Evolutionary conservation across 371 early-diverging fungal species (phyloP), one percentile per base, ranked within the genome.

Genomic region (Mucor circinelloides): DNA sequence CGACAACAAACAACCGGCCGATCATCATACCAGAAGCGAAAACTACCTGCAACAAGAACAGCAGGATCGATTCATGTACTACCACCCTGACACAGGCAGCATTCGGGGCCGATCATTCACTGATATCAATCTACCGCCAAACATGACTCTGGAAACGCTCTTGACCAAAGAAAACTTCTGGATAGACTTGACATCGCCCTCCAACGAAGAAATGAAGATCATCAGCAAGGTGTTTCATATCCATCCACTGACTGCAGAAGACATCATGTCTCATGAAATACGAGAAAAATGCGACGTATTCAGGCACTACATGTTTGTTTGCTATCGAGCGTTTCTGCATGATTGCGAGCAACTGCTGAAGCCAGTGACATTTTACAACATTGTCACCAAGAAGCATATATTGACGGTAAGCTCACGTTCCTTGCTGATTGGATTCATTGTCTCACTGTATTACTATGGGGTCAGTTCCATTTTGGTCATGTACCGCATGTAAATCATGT

Each of bases 241-340:
- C 19, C 89, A 96, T 72, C 95, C 97, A 23, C 77, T 97, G 10
- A 97, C 95, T 1, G 87, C 87, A n/a, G 97, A 97, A 75, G 96
- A 96, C 66, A 93, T 96, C 52, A 78, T 91, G 75, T 89, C 89
- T 25, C 89, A 95, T 63, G 97, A 96, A 64, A 90, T 83, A 1
- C 84, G 96, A 1, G 96, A 96, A 75, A 96, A 98, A 68, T 94
- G 93, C 73, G 97, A 98, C 76, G 78, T 92, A 54, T 96, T 94
- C 70, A 76, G 87, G 15, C 87, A 89, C 67, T 96, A 98, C 77
- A 90, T 93, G 71, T 97, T 97, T 84, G 87, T 95, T 9, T 89
- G 90, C 72, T 93, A 94, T 72, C 88, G 93, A n/a, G 84, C 89
- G 7, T 89, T 93, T 67, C 89, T 91, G 30, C 81, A 82, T 54